Conservation (phyloP, 768 basidiomycete genomes). For the Paxillus involutus region DNA sequence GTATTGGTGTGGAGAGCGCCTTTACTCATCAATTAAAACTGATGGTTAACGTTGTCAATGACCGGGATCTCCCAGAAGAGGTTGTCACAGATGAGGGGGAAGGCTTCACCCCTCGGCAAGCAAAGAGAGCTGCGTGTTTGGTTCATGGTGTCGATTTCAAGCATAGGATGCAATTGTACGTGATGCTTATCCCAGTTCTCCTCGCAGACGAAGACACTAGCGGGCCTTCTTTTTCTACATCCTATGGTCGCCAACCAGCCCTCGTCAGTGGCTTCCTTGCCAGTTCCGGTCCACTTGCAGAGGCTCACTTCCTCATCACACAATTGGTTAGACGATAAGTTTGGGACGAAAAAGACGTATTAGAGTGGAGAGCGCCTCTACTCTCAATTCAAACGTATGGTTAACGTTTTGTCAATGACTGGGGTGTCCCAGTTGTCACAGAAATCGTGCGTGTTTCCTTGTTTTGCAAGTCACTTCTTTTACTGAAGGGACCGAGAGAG, state of each 20-base stretch:
- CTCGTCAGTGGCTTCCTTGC: constrained; percentile 18
- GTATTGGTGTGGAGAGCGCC: constrained; percentile 89
- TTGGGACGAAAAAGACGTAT: constrained; percentile 90
- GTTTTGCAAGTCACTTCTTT: not conserved
- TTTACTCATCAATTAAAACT: constrained; percentile 87
- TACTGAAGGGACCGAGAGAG: constrained; percentile 5
- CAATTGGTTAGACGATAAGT: constrained; percentile 94
- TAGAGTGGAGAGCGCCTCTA: constrained; percentile 83
- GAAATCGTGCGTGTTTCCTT: too few relatives aligned
- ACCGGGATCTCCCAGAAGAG: constrained; percentile 54
- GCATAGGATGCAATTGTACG: constrained; percentile 60
- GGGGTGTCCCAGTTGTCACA: constrained; percentile 48
- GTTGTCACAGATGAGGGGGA: constrained; percentile 25
- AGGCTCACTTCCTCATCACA: constrained; percentile 56
- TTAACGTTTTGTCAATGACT: constrained; percentile 79
- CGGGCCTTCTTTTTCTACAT: constrained; percentile 42
- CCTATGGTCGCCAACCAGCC: constrained; percentile 17
- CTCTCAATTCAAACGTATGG: constrained; percentile 97
- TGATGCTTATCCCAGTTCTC: constrained; percentile 47
- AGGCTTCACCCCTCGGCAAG: constrained; percentile 77
- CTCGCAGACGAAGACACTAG: constrained; percentile 69
- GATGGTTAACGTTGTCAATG: constrained; percentile 89
- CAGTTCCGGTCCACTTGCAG: constrained; percentile 15
- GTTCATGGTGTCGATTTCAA: constrained; percentile 75
- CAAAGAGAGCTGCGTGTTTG: constrained; percentile 82